Evolutionary conservation across 2,329 filamentous ascomycete species (phyloP), one percentile per base, ranked within the genome.

Genomic region (Xylariales sp.): DNA sequence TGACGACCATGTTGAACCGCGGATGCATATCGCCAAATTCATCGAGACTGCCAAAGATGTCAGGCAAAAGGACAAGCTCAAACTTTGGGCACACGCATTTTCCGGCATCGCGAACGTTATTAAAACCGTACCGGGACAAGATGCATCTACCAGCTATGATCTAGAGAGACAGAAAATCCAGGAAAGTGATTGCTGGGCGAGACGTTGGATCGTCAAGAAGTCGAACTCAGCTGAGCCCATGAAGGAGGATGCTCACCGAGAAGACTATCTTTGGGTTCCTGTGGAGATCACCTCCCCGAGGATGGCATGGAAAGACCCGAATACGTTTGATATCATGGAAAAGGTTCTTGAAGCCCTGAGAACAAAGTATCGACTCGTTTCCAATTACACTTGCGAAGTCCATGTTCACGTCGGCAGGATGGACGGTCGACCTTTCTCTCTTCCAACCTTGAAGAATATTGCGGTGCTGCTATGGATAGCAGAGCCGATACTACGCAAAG

Each of bases 71-170:
- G 81, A 81, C 48, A 87, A 96, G 60, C 71, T 97, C 42, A 93
- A 95, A 59, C 71, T 86, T 15, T 97, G 93, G 93, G 86, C 89
- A 51, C 86, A 89, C 53, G 87, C 88, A 12, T 74, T 98, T 3
- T 71, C 48, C 3, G 41, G 38, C 12, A 35, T 65, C 11, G 56
- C 57, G 6, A 43, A 51, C 21, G 51, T 49, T 3, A 53, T 58
- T 37, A 40, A 39, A 14, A 22, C 29, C 8, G 29, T 47, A 2
- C 50, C 54, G 2, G 46, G 50, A 18, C 45, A 51, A 8, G 34
- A 31, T 3, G 62, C 62, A 9, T 50, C 59, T 11, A 59, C 58
- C 28, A 46, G 50, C 19, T 40, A 51, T 16, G 52, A 59, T 3
- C 53, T 65, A 29, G 29, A 48, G 6, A 32, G 43, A 7, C 31